Conservation (phyloP, 2,329 filamentous ascomycete genomes). For the Venturia nashicola region DNA sequence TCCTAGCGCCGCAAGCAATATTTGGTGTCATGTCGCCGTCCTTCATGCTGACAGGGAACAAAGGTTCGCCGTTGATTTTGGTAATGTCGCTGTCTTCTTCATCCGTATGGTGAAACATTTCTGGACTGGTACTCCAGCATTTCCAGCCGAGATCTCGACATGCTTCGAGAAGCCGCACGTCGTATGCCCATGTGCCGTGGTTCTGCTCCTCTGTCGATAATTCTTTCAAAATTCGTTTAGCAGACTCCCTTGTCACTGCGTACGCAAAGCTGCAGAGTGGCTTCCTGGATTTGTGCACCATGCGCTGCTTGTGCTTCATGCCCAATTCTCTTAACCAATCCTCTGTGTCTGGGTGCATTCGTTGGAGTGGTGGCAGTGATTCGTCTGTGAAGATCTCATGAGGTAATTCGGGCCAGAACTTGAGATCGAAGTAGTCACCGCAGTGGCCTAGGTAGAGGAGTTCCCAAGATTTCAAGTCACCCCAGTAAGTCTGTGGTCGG, state of each 20-base stretch:
- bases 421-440: slow-evolving; percentile 20
- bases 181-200: slow-evolving; percentile 30
- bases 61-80: slow-evolving; percentile 12
- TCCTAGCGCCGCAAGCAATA: slow-evolving; percentile 22
- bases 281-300: slow-evolving; percentile 22
- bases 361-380: slow-evolving; percentile 17
- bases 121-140: slow-evolving; percentile 26
- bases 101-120: slow-evolving; percentile 28
- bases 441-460: slow-evolving; percentile 30
- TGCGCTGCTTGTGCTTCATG: slow-evolving; percentile 18
- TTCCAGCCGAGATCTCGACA: slow-evolving; percentile 23
- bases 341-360: slow-evolving; percentile 17
- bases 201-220: slow-evolving; percentile 18
- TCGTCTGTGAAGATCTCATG: slow-evolving; percentile 30
- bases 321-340: slow-evolving; percentile 22
- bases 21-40: slow-evolving; percentile 15
- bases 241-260: slow-evolving; percentile 23
- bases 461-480: slow-evolving; percentile 20
- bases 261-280: slow-evolving; percentile 31
- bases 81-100: slow-evolving; percentile 20
- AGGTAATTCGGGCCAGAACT: slow-evolving; percentile 27
- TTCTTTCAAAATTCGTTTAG: slow-evolving; percentile 17
- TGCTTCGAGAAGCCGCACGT: slow-evolving; percentile 26
- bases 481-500: slow-evolving; percentile 20
- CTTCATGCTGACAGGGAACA: slow-evolving; percentile 11